phyloP scores from a whole-genome alignment of 495 filamentous ascomycete genomes.

The Penicillium cinerascens region DNA sequence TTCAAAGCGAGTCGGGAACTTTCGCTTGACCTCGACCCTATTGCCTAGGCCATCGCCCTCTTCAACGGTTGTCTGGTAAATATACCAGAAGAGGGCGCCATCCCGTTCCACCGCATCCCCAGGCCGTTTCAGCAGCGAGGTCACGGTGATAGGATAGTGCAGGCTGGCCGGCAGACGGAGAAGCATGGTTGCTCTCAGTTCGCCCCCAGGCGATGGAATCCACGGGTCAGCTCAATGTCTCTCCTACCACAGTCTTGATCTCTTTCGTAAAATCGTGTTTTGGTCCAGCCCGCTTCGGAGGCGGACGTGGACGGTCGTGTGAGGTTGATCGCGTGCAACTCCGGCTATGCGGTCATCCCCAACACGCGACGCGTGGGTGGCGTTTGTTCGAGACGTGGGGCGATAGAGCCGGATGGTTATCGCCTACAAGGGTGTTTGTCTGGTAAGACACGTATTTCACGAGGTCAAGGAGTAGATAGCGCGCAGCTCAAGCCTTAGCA shows the following conservation, averaged over 20 bases:
- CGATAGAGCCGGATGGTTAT: not conserved
- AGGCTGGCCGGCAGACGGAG: constrained; percentile 54
- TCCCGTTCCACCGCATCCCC: constrained; percentile 71
- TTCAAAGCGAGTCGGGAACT: constrained; percentile 72
- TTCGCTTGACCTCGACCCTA: constrained; percentile 62
- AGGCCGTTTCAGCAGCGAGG: constrained; percentile 71
- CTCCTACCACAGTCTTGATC: not conserved
- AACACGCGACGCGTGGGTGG: constrained; percentile 25
- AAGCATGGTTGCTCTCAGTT: constrained; percentile 41
- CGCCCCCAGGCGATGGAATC: constrained; percentile 16
- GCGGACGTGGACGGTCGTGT: constrained; percentile 8
- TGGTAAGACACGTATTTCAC: not conserved
- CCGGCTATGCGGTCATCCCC: constrained; percentile 37
- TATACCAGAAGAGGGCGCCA: constrained; percentile 77
- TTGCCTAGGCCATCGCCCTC: constrained; percentile 71
- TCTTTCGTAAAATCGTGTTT: not conserved
- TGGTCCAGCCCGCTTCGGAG: constrained; percentile 5
- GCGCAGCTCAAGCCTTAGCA: not conserved
- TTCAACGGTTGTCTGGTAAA: constrained; percentile 69
- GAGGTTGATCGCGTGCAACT: constrained; percentile 26
- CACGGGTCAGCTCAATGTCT: constrained; percentile 5
- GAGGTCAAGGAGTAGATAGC: not conserved
- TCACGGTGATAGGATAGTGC: constrained; percentile 94
- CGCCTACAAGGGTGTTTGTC: not conserved
- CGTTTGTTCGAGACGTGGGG: not conserved